Evolutionary conservation across 2,329 filamentous ascomycete species (phyloP).

Genomic region (Xylariaceae sp.): DNA sequence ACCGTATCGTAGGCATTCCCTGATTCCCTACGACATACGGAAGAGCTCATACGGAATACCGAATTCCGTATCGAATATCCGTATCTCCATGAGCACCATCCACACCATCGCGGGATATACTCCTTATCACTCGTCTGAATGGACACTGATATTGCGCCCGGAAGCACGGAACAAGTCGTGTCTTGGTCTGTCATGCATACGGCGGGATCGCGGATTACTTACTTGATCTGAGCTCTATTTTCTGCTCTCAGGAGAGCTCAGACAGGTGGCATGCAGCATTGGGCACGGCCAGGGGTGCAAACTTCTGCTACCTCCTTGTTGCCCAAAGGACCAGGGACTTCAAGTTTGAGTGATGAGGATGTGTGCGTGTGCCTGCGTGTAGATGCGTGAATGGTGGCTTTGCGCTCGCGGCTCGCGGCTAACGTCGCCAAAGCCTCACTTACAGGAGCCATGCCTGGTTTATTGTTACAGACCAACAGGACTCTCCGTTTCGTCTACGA

Average conservation of each 20-base stretch:
- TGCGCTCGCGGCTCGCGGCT: background rate
- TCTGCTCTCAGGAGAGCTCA: background rate
- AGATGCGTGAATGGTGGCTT: conserved; percentile 17
- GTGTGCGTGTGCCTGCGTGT: conserved; percentile 17
- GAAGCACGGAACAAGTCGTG: background rate
- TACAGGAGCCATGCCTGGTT: background rate
- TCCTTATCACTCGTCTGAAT: too few species aligned
- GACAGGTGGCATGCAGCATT: conserved; percentile 21
- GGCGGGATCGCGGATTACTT: conserved; percentile 1
- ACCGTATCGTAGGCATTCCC: too few species aligned
- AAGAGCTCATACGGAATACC: too few species aligned
- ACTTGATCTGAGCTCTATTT: conserved; percentile 5
- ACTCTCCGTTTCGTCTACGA: too few species aligned
- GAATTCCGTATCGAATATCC: too few species aligned
- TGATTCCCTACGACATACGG: too few species aligned
- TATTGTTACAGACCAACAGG: too few species aligned
- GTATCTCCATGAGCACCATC: too few species aligned
- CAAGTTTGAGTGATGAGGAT: background rate
- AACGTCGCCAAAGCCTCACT: conserved; percentile 2
- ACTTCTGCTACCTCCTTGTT: conserved; percentile 6
- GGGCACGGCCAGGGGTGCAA: conserved; percentile 10
- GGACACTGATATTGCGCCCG: too few species aligned
- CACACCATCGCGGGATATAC: too few species aligned
- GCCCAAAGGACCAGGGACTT: conserved; percentile 7
- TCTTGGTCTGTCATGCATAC: conserved; percentile 4